Percentiles rank a stretch among this genome's conserved stretches.
Evolutionary conservation across 2,329 filamentous ascomycete genomes (phyloP).

Genomic region (Arthrobotrys sphaeroides): DNA sequence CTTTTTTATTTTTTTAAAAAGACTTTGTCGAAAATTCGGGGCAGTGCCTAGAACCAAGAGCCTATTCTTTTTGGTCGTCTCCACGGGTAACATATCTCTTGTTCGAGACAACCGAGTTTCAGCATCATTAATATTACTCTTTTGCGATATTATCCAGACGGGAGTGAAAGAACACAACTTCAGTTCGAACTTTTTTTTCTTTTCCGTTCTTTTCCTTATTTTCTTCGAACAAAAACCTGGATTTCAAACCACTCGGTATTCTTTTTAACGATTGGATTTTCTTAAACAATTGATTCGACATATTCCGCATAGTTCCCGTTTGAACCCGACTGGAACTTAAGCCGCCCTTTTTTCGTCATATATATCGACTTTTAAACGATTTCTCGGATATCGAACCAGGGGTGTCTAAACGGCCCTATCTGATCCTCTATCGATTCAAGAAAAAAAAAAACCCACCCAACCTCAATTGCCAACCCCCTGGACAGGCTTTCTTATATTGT

Average conservation of each 20-base stretch:
- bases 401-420: too few species aligned
- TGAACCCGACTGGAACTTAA: too few species aligned
- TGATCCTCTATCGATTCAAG: too few species aligned
- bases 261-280: too few species aligned
- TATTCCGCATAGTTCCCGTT: too few species aligned
- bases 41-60: constrained; percentile 8
- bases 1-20: background rate
- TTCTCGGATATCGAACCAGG: constrained; percentile 5
- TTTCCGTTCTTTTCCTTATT: background rate
- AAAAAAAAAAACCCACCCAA: background rate
- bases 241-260: too few species aligned
- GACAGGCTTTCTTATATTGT: too few species aligned
- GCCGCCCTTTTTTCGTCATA: background rate
- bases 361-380: background rate
- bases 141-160: constrained; percentile 6
- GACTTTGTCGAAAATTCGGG: constrained; percentile 3
- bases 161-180: background rate
- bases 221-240: too few species aligned
- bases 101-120: constrained; percentile 51
- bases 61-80: background rate
- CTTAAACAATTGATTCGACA: too few species aligned
- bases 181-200: background rate
- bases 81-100: constrained; percentile 11
- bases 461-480: too few species aligned
- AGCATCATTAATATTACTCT: constrained; percentile 24